A percentile compares a stretch with the other conserved stretches of the same genome.
Conservation (phyloP, 257 asterid genomes). For the Solanum chaucha region DNA sequence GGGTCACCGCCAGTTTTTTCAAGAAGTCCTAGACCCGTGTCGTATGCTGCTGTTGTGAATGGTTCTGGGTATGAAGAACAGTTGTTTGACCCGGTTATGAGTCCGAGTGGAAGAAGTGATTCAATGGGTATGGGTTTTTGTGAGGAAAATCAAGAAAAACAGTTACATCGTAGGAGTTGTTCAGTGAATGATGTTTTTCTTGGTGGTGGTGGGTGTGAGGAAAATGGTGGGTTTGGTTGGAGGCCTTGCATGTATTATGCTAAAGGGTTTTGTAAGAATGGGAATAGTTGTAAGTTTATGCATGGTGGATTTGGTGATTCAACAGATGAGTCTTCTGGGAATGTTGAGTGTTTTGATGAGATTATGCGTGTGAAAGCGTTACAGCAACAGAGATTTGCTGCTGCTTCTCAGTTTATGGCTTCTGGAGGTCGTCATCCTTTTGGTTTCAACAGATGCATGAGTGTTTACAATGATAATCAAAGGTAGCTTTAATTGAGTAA, state of each 20-base stretch:
- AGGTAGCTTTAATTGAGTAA: conserved; percentile 24
- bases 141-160: conserved; percentile 18
- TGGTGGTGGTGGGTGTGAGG: conserved; percentile 29
- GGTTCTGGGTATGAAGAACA: conserved; percentile 43
- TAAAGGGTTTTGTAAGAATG: conserved; percentile 73
- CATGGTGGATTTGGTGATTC: conserved; percentile 26
- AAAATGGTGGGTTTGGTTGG: conserved; percentile 47
- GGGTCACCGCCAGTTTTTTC: conserved; percentile 23
- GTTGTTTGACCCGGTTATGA: conserved; percentile 13
- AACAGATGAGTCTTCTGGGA: conserved; percentile 11
- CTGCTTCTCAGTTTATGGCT: conserved; percentile 37
- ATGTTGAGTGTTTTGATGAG: conserved; percentile 54
- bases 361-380: conserved; percentile 57
- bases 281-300: conserved; percentile 47
- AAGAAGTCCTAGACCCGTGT: conserved; percentile 38
- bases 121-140: conserved; percentile 25
- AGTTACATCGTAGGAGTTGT: conserved; percentile 64
- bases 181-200: conserved; percentile 64
- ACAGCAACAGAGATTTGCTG: conserved; percentile 57
- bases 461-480: conserved; percentile 45
- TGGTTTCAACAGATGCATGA: conserved; percentile 46
- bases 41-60: conserved; percentile 54
- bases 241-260: conserved; percentile 71
- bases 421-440: conserved; percentile 50
- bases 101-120: conserved; percentile 81